Percentiles rank a stretch among this genome's conserved stretches.
phyloP scores from a whole-genome alignment of 2,329 filamentous ascomycete species.

The Atkinsonella hypoxylon region DNA sequence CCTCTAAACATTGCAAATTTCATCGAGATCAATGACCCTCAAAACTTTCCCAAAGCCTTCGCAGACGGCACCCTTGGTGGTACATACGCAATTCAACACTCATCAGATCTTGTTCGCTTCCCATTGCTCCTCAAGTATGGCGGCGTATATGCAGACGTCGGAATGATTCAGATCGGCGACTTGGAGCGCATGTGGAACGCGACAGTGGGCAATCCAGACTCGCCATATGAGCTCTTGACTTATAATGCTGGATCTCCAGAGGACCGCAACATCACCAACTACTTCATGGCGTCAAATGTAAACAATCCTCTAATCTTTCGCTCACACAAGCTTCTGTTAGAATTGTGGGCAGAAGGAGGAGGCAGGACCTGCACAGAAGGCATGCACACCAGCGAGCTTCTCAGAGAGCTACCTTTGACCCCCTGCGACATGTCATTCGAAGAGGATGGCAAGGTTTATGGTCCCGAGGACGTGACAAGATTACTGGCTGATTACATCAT shows the following conservation, averaged over 20 bases:
- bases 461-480: slow-evolving; percentile 25
- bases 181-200: slow-evolving; percentile 39
- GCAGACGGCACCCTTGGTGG: slow-evolving; percentile 35
- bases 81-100: slow-evolving; percentile 38
- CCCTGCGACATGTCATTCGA: slow-evolving; percentile 11
- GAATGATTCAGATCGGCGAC: slow-evolving; percentile 44
- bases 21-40: slow-evolving; percentile 31
- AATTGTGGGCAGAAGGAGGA: slow-evolving; percentile 32
- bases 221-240: slow-evolving; percentile 34
- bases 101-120: slow-evolving; percentile 44
- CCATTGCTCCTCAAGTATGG: slow-evolving; percentile 45
- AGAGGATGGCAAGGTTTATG: slow-evolving; percentile 17
- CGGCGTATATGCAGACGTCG: slow-evolving; percentile 46
- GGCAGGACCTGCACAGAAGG: slow-evolving; percentile 37
- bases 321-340: slow-evolving; percentile 37
- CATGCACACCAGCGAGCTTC: slow-evolving; percentile 34
- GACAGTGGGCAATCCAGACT: slow-evolving; percentile 32
- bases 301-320: slow-evolving; percentile 33
- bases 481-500: slow-evolving; percentile 45
- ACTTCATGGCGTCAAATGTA: slow-evolving; percentile 29
- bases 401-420: slow-evolving; percentile 31
- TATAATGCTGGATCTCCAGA: slow-evolving; percentile 28
- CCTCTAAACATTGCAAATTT: slow-evolving; percentile 36
- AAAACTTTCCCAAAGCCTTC: slow-evolving; percentile 37
- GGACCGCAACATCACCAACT: slow-evolving; percentile 31